Percentiles rank a stretch among this genome's conserved stretches.
These are phyloP conservation scores for Stipa capillata DNA, from an alignment of 176 grass and related monocot genomes.

Conservation along the genomic window DNA sequence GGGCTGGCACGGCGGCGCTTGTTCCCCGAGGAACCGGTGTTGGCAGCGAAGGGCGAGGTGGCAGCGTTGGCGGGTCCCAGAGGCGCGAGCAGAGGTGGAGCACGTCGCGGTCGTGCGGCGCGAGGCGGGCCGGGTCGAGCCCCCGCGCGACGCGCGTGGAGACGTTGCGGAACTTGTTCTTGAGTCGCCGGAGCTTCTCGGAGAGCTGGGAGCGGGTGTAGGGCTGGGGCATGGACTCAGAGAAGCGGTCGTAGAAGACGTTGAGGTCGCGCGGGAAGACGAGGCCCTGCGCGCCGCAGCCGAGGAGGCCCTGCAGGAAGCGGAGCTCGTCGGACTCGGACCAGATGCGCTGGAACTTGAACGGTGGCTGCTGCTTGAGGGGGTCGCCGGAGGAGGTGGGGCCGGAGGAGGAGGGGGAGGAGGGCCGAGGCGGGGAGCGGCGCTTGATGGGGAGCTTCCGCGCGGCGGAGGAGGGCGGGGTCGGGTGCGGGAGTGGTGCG, in stretches of 20 bases:
- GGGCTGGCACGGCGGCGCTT: conserved; percentile 78
- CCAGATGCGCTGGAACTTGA: conserved; percentile 85
- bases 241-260: conserved; percentile 88
- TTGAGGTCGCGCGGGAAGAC: conserved; percentile 79
- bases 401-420: conserved; percentile 34
- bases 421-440: conserved; percentile 48
- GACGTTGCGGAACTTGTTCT: conserved; percentile 65
- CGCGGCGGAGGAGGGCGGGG: conserved; percentile 30
- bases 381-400: conserved; percentile 25
- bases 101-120: conserved; percentile 91
- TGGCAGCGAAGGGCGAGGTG: conserved; percentile 55
- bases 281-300: conserved; percentile 75
- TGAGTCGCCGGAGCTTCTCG: conserved; percentile 77
- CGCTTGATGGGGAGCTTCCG: conserved; percentile 99
- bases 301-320: conserved; percentile 66
- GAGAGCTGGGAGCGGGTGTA: conserved; percentile 75
- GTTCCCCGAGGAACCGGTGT: conserved; percentile 41
- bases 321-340: conserved; percentile 69
- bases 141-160: conserved; percentile 50
- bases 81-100: conserved; percentile 93
- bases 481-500: conserved; percentile 32
- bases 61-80: conserved; percentile 79
- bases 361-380: conserved; percentile 30
- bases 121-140: conserved; percentile 69
- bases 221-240: conserved; percentile 63